Evolutionary conservation across 2,329 filamentous ascomycete genomes (phyloP).

Genomic region (Chalara sp.): DNA sequence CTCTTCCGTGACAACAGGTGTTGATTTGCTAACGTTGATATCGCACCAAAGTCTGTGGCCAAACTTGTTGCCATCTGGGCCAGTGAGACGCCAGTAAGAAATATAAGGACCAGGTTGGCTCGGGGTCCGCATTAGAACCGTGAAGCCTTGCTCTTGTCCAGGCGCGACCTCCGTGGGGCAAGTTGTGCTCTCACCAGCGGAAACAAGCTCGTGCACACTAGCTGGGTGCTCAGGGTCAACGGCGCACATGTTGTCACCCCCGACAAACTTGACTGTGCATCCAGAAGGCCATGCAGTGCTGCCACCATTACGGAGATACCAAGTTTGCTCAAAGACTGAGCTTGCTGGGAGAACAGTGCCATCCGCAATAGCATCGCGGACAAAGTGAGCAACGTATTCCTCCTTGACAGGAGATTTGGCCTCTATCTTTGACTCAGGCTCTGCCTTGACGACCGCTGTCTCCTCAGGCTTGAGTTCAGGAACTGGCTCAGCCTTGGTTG

Average conservation of each 20-base stretch:
- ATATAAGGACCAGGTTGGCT: conserved; percentile 70
- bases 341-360: conserved; percentile 66
- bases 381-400: conserved; percentile 59
- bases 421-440: conserved; percentile 27
- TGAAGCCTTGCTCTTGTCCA: conserved; percentile 73
- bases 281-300: conserved; percentile 76
- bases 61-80: conserved; percentile 72
- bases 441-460: conserved; percentile 19
- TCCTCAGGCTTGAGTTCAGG: conserved; percentile 21
- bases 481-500: conserved; percentile 28
- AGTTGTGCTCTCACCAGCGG: conserved; percentile 76
- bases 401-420: conserved; percentile 22
- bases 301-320: conserved; percentile 84
- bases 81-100: conserved; percentile 94
- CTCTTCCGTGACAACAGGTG: conserved; percentile 27
- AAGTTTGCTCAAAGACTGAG: conserved; percentile 78
- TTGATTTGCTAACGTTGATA: conserved; percentile 56
- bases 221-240: conserved; percentile 74
- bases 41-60: conserved; percentile 96
- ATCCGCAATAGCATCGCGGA: conserved; percentile 73
- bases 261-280: conserved; percentile 84
- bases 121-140: conserved; percentile 77
- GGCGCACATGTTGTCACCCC: conserved; percentile 94
- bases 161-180: conserved; percentile 62
- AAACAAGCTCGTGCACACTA: conserved; percentile 68